phyloP scores from a whole-genome alignment of 805 yeast species.

The Ogataea degrootiae region DNA sequence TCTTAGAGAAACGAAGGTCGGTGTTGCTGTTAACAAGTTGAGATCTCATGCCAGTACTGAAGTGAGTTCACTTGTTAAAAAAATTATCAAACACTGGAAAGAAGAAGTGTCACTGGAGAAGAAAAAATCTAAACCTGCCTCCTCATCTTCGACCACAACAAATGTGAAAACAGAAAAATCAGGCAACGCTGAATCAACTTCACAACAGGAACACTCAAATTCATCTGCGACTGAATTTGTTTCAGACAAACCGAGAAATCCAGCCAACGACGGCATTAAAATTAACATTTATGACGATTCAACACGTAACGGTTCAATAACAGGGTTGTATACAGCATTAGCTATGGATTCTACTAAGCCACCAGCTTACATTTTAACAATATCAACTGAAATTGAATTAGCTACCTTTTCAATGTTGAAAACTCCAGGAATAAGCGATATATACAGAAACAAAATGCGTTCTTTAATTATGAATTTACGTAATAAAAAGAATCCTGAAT shows the following conservation, averaged over 20 bases:
- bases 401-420: constrained; percentile 61
- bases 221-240: constrained; percentile 33
- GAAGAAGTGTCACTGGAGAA: constrained; percentile 76
- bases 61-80: constrained; percentile 67
- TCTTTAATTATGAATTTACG: constrained; percentile 83
- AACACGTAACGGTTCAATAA: constrained; percentile 79
- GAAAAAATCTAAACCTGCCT: constrained; percentile 19
- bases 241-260: constrained; percentile 61
- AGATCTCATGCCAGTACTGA: constrained; percentile 65
- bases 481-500: constrained; percentile 83
- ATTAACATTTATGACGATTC: constrained; percentile 66
- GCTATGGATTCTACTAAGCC: constrained; percentile 65
- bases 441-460: constrained; percentile 78
- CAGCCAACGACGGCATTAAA: constrained; percentile 75
- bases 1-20: constrained; percentile 91
- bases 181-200: constrained; percentile 8
- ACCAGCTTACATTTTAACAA: constrained; percentile 50
- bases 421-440: constrained; percentile 50
- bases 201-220: constrained; percentile 13
- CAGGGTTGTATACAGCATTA: constrained; percentile 82
- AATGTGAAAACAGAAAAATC: constrained; percentile 13
- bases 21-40: constrained; percentile 89
- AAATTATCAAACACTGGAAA: constrained; percentile 84
- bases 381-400: constrained; percentile 68
- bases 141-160: not conserved